Evolutionary conservation across 2,329 filamentous ascomycete species (phyloP).

Genomic region (Fusarium phyllophilum): DNA sequence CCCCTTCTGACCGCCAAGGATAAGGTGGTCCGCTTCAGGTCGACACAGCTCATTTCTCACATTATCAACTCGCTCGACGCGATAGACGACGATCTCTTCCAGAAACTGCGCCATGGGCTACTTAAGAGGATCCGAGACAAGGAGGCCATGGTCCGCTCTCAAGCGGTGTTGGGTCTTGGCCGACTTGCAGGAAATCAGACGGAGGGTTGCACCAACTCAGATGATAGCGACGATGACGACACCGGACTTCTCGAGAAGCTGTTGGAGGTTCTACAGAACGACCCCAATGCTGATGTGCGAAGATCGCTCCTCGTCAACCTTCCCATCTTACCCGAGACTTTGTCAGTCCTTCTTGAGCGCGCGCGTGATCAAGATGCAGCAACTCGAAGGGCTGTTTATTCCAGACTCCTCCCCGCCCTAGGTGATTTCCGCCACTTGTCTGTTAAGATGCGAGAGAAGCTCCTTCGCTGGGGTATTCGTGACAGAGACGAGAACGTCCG

Average conservation of each 20-base stretch:
- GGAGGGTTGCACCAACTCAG: constrained; percentile 74
- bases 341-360: constrained; percentile 89
- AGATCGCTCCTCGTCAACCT: constrained; percentile 89
- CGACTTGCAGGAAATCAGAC: constrained; percentile 82
- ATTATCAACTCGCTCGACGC: constrained; percentile 92
- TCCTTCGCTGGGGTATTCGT: constrained; percentile 91
- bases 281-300: constrained; percentile 92
- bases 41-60: constrained; percentile 89
- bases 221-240: constrained; percentile 74
- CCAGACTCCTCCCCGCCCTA: constrained; percentile 83
- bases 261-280: constrained; percentile 89
- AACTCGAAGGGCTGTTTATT: constrained; percentile 87
- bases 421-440: constrained; percentile 96
- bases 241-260: constrained; percentile 83
- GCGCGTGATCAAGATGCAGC: constrained; percentile 88
- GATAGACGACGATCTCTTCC: constrained; percentile 91
- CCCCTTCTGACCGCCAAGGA: constrained; percentile 88
- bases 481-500: constrained; percentile 95
- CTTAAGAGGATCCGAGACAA: constrained; percentile 92
- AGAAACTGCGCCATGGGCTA: constrained; percentile 80
- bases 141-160: constrained; percentile 89
- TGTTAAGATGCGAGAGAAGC: constrained; percentile 92
- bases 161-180: constrained; percentile 91
- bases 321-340: constrained; percentile 82
- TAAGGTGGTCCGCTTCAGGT: constrained; percentile 88